Conservation (phyloP, 495 filamentous ascomycete species). For the Cetradonia linearis region DNA sequence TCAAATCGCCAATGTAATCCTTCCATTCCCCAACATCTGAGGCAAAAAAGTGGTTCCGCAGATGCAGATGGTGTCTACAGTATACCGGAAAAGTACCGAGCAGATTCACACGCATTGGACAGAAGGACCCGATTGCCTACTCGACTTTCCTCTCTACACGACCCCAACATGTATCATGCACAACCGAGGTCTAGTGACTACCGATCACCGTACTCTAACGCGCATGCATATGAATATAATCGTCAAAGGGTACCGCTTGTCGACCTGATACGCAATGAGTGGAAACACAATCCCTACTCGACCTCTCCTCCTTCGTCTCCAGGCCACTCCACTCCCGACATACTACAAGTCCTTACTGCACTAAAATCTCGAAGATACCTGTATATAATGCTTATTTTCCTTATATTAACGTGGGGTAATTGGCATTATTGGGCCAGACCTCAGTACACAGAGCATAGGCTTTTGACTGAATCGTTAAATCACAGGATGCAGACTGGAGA, state of each 20-base stretch:
- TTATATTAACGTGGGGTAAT: conserved; percentile 31
- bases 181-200: conserved; percentile 6
- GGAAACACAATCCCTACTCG: conserved; percentile 31
- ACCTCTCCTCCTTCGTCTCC: conserved; percentile 27
- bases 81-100: conserved; percentile 12
- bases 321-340: conserved; percentile 20
- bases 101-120: conserved; percentile 5
- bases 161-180: conserved; percentile 7
- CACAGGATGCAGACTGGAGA: conserved; percentile 28
- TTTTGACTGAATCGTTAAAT: conserved; percentile 33
- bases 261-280: conserved; percentile 39
- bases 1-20: conserved; percentile 3
- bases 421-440: conserved; percentile 39
- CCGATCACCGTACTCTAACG: conserved; percentile 13
- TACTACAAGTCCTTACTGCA: conserved; percentile 30
- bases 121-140: neutral
- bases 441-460: conserved; percentile 31
- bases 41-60: conserved; percentile 4
- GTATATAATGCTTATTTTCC: conserved; percentile 34
- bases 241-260: conserved; percentile 33
- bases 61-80: conserved; percentile 11
- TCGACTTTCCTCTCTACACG: conserved; percentile 2
- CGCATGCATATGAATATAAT: conserved; percentile 19
- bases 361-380: conserved; percentile 41
- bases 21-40: neutral